Conservation (phyloP, 2,329 filamentous ascomycete species). For the Lachnellula willkommii region DNA sequence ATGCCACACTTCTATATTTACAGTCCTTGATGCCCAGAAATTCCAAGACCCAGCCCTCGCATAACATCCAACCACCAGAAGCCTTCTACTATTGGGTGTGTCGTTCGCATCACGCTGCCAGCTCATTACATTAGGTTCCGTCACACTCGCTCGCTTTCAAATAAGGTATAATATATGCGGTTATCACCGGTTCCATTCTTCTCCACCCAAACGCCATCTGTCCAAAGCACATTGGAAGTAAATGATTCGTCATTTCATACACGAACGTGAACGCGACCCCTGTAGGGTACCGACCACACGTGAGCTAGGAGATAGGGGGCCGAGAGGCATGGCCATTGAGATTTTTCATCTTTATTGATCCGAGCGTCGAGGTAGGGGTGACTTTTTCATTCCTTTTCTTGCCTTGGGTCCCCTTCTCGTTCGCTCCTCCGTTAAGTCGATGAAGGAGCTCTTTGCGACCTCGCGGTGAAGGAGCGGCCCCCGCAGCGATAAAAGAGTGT, state of each 20-base stretch:
- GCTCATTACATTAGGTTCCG: neutral
- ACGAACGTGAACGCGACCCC: neutral
- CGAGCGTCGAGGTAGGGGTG: neutral
- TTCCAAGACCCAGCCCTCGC: neutral
- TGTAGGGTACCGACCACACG: neutral
- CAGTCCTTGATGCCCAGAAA: neutral
- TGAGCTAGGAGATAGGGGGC: neutral
- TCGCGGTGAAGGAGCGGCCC: neutral
- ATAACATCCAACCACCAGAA: neutral
- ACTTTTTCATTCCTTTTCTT: neutral
- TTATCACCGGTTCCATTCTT: neutral
- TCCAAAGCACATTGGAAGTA: neutral
- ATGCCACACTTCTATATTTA: too few relatives aligned
- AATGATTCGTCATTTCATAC: neutral
- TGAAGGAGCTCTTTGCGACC: neutral
- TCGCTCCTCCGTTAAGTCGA: neutral
- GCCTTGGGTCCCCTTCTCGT: neutral
- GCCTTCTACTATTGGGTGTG: neutral
- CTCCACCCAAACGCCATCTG: neutral
- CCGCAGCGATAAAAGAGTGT: constrained; percentile 12
- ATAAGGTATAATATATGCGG: neutral
- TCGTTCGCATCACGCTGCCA: neutral
- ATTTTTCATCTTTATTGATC: neutral
- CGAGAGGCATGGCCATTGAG: neutral
- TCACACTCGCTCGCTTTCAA: neutral